These are phyloP conservation scores for Salix koriyanagi DNA, from an alignment of 345 rosid species.

Conservation along the genomic window DNA sequence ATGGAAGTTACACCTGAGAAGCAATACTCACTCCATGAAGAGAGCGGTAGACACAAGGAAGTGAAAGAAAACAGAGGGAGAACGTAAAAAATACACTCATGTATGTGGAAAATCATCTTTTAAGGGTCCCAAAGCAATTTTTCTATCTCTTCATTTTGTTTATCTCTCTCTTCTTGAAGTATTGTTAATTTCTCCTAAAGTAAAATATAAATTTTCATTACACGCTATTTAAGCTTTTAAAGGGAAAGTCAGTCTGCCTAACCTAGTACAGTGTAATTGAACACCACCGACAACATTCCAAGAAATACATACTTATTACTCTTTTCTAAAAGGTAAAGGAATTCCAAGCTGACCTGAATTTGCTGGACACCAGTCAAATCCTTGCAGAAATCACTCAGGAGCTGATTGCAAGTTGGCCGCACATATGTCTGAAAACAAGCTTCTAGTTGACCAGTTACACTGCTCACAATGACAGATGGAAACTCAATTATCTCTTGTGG, in stretches of 20 bases:
- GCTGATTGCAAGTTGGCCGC: slow-evolving; percentile 45
- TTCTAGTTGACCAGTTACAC: slow-evolving; percentile 40
- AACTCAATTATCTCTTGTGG: slow-evolving; percentile 52
- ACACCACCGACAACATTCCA: not conserved
- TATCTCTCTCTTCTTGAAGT: not conserved
- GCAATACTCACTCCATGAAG: not conserved
- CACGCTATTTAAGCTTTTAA: not conserved
- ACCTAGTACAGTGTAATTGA: not conserved
- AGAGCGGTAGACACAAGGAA: not conserved
- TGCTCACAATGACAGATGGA: slow-evolving; percentile 47
- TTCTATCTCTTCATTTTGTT: not conserved
- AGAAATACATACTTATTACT: not conserved
- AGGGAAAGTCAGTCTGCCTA: not conserved
- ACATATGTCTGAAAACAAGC: slow-evolving; percentile 49
- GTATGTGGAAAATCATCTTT: not conserved
- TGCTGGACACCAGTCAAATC: slow-evolving; percentile 51
- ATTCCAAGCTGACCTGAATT: slow-evolving; percentile 31
- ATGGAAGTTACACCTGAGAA: not conserved
- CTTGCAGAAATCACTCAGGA: slow-evolving; percentile 43
- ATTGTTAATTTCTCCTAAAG: not conserved
- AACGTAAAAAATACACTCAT: not conserved
- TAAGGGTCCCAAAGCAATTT: not conserved
- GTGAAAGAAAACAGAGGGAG: not conserved
- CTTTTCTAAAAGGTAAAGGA: not conserved
- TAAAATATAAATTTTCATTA: not conserved